phyloP scores from a whole-genome alignment of 495 filamentous ascomycete genomes.

The Neurospora sp. region DNA sequence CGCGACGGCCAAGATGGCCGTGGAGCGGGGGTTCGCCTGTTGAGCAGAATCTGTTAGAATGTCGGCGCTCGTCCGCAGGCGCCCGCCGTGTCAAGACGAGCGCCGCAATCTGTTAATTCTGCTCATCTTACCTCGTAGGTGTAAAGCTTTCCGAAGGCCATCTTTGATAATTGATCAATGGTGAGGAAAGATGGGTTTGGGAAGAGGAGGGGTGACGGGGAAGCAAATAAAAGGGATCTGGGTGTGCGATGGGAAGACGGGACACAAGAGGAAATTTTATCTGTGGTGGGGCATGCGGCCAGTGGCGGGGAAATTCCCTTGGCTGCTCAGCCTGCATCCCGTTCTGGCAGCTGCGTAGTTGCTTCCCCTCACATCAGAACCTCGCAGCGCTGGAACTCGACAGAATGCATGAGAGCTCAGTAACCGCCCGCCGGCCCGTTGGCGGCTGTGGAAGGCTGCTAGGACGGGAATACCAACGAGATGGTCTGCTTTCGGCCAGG shows the following conservation, averaged over 20 bases:
- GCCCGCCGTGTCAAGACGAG: background rate
- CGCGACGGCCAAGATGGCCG: conserved; percentile 77
- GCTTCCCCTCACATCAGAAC: background rate
- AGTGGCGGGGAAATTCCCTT: conserved; percentile 16
- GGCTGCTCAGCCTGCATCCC: background rate
- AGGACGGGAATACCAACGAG: background rate
- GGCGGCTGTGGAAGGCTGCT: background rate
- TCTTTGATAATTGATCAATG: conserved; percentile 39
- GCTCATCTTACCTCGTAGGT: conserved; percentile 58
- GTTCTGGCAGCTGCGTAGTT: background rate
- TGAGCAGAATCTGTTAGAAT: conserved; percentile 4
- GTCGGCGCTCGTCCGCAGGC: background rate
- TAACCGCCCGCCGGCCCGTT: background rate
- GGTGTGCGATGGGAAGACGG: conserved; percentile 7
- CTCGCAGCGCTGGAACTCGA: background rate
- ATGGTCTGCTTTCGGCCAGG: background rate
- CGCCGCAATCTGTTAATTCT: conserved; percentile 5
- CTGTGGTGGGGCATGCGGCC: background rate
- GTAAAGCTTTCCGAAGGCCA: conserved; percentile 96
- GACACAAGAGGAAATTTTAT: conserved; percentile 21
- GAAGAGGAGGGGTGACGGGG: conserved; percentile 9
- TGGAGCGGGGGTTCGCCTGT: conserved; percentile 83
- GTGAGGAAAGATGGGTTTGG: conserved; percentile 5
- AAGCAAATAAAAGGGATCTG: conserved; percentile 11
- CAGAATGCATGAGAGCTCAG: background rate